phyloP scores from a whole-genome alignment of 2,329 filamentous ascomycete genomes.

The Cytospora chrysosperma region DNA sequence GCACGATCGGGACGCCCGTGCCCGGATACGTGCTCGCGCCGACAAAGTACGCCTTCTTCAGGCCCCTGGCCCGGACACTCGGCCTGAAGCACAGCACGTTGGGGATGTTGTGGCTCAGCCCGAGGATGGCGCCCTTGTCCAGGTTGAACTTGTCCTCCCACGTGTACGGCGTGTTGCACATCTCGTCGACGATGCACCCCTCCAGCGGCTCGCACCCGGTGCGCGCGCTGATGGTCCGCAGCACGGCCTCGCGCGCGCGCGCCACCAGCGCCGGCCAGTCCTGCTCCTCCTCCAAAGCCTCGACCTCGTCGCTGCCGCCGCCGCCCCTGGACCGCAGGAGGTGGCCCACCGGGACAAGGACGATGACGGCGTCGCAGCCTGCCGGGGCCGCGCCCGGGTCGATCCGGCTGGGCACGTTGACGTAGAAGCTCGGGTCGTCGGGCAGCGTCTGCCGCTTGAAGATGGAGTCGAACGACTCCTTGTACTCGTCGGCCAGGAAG shows the following conservation, averaged over 20 bases:
- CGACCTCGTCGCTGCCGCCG: conserved; percentile 27
- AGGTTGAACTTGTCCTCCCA: conserved; percentile 72
- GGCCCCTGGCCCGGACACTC: conserved; percentile 50
- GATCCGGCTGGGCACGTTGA: conserved; percentile 71
- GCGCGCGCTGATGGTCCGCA: conserved; percentile 58
- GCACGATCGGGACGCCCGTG: conserved; percentile 71
- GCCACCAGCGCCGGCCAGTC: conserved; percentile 63
- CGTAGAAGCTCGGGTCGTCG: conserved; percentile 69
- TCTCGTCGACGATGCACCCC: conserved; percentile 56
- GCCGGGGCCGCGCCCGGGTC: conserved; percentile 66
- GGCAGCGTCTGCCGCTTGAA: conserved; percentile 70
- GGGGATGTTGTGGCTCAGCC: conserved; percentile 71
- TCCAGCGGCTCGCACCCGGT: conserved; percentile 54
- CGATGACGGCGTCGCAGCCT: conserved; percentile 64
- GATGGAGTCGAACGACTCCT: conserved; percentile 72
- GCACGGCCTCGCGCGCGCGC: conserved; percentile 58
- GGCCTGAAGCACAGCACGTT: conserved; percentile 69
- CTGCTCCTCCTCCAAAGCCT: conserved; percentile 42
- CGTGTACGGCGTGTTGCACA: conserved; percentile 62
- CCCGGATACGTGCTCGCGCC: conserved; percentile 75
- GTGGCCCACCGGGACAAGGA: conserved; percentile 72
- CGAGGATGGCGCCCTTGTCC: conserved; percentile 71
- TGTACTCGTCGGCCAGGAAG: conserved; percentile 72
- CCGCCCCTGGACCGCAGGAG: conserved; percentile 49
- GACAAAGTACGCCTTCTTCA: conserved; percentile 64